Conservation (phyloP, 2,329 filamentous ascomycete genomes). For the Alternaria alternata region DNA sequence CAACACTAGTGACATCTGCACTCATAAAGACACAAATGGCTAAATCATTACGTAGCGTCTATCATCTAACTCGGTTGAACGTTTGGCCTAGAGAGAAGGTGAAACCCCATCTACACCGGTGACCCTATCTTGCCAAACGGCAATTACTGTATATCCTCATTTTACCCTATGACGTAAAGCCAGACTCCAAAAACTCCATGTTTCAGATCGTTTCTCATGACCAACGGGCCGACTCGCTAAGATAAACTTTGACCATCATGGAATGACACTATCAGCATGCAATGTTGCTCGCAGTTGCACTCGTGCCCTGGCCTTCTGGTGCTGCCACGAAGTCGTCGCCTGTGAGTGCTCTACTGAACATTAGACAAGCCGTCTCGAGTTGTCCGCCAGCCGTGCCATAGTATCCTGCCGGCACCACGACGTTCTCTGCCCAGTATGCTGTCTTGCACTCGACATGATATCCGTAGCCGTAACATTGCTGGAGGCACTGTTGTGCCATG, state of each 20-base stretch:
- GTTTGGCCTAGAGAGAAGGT: not conserved
- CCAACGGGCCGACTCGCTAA: not conserved
- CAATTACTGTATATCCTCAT: not conserved
- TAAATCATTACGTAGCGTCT: not conserved
- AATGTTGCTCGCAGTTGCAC: slow-evolving; percentile 45
- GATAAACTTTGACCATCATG: not conserved
- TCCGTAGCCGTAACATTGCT: slow-evolving; percentile 55
- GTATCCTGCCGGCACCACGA: slow-evolving; percentile 47
- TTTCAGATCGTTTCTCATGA: not conserved
- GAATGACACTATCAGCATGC: slow-evolving; percentile 30
- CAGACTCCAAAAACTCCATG: not conserved
- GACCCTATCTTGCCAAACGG: not conserved
- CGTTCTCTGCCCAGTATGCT: slow-evolving; percentile 49
- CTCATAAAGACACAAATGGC: not conserved
- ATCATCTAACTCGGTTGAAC: not conserved
- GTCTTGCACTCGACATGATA: slow-evolving; percentile 46
- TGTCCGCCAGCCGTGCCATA: slow-evolving; percentile 43
- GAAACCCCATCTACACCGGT: not conserved
- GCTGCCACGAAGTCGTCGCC: slow-evolving; percentile 42
- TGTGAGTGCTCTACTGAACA: slow-evolving; percentile 42
- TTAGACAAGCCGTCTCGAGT: slow-evolving; percentile 46
- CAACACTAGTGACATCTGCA: not conserved
- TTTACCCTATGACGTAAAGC: not conserved
- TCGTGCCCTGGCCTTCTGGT: slow-evolving; percentile 40
- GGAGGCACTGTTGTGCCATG: slow-evolving; percentile 45